phyloP scores from a whole-genome alignment of 139 green algal species.

The Yamagishiella unicocca region DNA sequence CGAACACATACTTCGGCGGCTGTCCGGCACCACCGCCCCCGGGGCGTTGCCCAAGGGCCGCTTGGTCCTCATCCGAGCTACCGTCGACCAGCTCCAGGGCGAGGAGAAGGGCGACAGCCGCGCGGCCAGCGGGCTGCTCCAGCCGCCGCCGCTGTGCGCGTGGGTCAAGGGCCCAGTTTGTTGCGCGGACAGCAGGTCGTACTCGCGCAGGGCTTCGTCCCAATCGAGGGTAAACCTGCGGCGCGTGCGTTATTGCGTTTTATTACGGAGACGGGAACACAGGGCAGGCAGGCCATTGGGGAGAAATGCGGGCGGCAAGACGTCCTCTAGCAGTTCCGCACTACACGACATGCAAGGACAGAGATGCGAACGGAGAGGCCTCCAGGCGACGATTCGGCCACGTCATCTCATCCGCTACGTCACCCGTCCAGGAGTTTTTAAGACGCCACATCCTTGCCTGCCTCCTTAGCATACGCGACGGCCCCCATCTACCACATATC shows the following conservation, averaged over 20 bases:
- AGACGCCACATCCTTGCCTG: no score
- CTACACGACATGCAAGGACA: not conserved
- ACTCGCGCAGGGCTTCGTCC: conserved; percentile 18
- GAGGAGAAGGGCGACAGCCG: conserved; percentile 19
- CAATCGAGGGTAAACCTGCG: conserved; percentile 16
- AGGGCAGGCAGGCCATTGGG: not conserved
- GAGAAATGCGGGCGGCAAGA: not conserved
- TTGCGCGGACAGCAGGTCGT: not conserved
- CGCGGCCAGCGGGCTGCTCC: not conserved
- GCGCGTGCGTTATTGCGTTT: not conserved
- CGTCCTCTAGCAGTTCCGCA: not conserved
- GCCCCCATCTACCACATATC: no score
- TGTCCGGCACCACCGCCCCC: no score
- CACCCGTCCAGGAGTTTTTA: no score
- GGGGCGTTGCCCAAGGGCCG: not conserved
- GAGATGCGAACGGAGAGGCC: not conserved
- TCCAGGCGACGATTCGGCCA: no score
- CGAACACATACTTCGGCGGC: not conserved
- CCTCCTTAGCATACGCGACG: no score
- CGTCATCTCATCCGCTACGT: no score
- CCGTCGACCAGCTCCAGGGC: not conserved
- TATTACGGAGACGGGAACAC: not conserved
- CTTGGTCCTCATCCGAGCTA: not conserved
- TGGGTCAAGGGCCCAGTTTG: no score
- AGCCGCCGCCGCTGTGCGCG: not conserved